Evolutionary conservation across 2,329 filamentous ascomycete species (phyloP), one percentile per base, ranked within the genome.

Genomic region (Ascochyta koolunga): DNA sequence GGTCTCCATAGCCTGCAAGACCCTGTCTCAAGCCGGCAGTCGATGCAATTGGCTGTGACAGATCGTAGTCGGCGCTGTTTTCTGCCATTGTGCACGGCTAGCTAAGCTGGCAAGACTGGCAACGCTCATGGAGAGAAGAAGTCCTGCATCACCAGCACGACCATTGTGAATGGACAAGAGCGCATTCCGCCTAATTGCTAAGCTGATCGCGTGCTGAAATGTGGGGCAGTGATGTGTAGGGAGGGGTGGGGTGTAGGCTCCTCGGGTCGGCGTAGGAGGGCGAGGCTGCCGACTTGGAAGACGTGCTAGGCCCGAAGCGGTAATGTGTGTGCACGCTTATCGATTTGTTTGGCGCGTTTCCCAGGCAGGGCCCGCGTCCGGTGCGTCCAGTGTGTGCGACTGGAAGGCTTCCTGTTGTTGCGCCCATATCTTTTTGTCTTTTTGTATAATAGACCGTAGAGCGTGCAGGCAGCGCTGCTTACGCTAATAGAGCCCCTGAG

Each of bases 1-100:
- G 79, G 61, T 91, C 89, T 38, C 89, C 89, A 61, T 91, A 91
- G 0, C 83, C 85, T 2, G 87, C 82, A 1, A 90, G 80, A 1
- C 85, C 85, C 61, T 86, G 85, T 7, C 86, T 82, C 25, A 90
- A 77, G 6, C 87, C 87, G 0, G 77, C 50, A 18, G 57, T 43
- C 10, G 48, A 51, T 27, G 79, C 75, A 47, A 89, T 82, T 1
- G 84, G 80, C 1, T 69, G 77, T 16, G 77, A 76, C 15, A 89
- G 80, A 64, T 88, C 78, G 64, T 89, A 89, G 70, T 89, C 80
- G 19, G 44, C 24, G 37, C 43, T 47, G 35, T 16, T 41, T 18
- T 50, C 51, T 50, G 35, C 29, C 51, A 54, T 54, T 44, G 36
- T 45, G 32, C 35, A 35, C 27, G 44, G 21, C 38, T 29, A 21